A percentile compares a stretch with the other conserved stretches of the same genome.
Evolutionary conservation across 2,329 filamentous ascomycete genomes (phyloP).

Genomic region (Penicillium paneum): DNA sequence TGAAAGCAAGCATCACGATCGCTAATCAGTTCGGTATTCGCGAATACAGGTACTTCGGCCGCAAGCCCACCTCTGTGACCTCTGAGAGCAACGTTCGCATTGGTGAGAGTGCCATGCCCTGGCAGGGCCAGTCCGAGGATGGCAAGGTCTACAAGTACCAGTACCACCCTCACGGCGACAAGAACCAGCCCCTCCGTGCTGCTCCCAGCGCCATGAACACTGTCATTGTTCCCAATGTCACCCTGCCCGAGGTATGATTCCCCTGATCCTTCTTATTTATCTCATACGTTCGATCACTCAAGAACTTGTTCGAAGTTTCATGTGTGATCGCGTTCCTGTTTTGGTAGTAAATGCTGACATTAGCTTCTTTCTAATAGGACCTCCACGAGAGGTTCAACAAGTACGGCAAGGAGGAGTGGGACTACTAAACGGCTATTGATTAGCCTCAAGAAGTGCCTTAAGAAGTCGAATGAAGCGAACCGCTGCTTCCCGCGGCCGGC

Average conservation of each 20-base stretch:
- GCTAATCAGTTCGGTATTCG: slow-evolving; percentile 9
- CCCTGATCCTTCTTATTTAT: neutral
- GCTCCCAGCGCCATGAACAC: slow-evolving; percentile 94
- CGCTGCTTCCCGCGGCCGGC: slow-evolving; percentile 17
- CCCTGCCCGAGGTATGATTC: slow-evolving; percentile 72
- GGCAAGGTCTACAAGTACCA: slow-evolving; percentile 69
- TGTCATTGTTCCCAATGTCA: slow-evolving; percentile 90
- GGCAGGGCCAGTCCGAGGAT: slow-evolving; percentile 67
- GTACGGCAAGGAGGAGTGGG: slow-evolving; percentile 93
- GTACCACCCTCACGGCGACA: slow-evolving; percentile 83
- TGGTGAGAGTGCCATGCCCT: slow-evolving; percentile 78
- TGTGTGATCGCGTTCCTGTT: neutral
- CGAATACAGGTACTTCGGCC: slow-evolving; percentile 56
- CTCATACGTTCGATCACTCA: neutral
- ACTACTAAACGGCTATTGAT: slow-evolving; percentile 31
- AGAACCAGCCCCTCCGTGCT: slow-evolving; percentile 70
- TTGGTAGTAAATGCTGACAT: slow-evolving; percentile 8
- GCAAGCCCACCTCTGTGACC: slow-evolving; percentile 77
- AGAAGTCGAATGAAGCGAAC: slow-evolving; percentile 17
- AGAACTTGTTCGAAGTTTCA: neutral
- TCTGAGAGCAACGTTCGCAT: slow-evolving; percentile 77
- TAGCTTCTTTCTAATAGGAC: slow-evolving; percentile 51
- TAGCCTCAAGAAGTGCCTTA: slow-evolving; percentile 8
- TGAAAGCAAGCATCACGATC: slow-evolving; percentile 5
- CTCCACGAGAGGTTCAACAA: slow-evolving; percentile 99